Percentiles rank a stretch among this genome's conserved stretches.
These are phyloP conservation scores for Lippia alba DNA, from an alignment of 305 asterid species.

Conservation along the genomic window DNA sequence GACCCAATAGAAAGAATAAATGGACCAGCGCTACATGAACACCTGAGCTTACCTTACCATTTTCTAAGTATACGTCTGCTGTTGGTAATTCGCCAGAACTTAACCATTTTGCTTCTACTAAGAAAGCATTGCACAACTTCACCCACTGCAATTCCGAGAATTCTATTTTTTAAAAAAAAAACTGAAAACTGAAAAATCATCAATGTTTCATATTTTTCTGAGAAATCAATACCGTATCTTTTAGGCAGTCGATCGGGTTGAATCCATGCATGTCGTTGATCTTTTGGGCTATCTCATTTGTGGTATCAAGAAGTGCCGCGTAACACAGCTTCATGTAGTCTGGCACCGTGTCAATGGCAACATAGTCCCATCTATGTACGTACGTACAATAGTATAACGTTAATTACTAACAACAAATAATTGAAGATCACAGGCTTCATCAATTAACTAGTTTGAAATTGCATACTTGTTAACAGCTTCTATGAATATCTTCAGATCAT, in stretches of 20 bases:
- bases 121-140: constrained; percentile 49
- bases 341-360: constrained; percentile 39
- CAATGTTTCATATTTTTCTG: background rate
- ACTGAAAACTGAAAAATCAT: background rate
- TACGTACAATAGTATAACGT: background rate
- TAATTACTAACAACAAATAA: background rate
- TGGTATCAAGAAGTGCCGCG: constrained; percentile 43
- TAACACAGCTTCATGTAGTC: constrained; percentile 55
- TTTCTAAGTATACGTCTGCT: constrained; percentile 44
- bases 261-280: constrained; percentile 38
- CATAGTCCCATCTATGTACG: constrained; percentile 51
- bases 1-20: constrained; percentile 45
- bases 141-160: constrained; percentile 43
- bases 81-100: constrained; percentile 31
- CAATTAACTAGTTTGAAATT: background rate
- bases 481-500: constrained; percentile 31
- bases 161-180: no score
- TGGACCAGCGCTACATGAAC: constrained; percentile 39
- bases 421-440: background rate
- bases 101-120: constrained; percentile 53
- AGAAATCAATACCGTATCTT: constrained; percentile 29
- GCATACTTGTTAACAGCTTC: constrained; percentile 39
- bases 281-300: constrained; percentile 38
- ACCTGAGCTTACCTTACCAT: constrained; percentile 52
- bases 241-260: constrained; percentile 39